Evolutionary conservation across 2,329 filamentous ascomycete genomes (phyloP).

Genomic region (Parascedosporium putredinis): DNA sequence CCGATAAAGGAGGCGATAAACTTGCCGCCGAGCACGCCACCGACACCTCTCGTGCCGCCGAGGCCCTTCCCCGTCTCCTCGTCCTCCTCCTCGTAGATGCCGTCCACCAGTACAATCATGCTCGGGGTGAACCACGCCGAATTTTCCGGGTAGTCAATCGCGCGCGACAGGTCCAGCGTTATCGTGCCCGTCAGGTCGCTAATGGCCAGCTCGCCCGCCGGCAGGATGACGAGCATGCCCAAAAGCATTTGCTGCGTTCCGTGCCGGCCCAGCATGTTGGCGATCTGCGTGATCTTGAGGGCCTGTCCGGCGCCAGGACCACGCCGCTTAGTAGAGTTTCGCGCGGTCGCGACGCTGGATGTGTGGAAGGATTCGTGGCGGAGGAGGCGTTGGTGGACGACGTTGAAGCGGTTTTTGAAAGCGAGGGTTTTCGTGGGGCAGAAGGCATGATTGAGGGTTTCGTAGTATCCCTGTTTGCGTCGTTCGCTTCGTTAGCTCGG

Average conservation of each 20-base stretch:
- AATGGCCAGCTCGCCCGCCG: conserved; percentile 71
- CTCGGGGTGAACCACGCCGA: conserved; percentile 89
- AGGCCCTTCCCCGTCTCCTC: conserved; percentile 57
- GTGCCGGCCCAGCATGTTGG: conserved; percentile 64
- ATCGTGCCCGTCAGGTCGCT: conserved; percentile 86
- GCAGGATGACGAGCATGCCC: conserved; percentile 69
- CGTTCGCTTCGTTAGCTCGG: conserved; percentile 8
- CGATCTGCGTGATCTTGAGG: conserved; percentile 82
- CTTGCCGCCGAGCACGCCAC: conserved; percentile 81
- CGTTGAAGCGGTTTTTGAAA: conserved; percentile 83
- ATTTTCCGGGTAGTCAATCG: conserved; percentile 71
- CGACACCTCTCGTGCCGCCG: conserved; percentile 70
- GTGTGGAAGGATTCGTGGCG: conserved; percentile 90
- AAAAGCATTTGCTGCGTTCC: conserved; percentile 79
- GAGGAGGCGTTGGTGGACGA: conserved; percentile 84
- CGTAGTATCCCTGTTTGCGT: conserved; percentile 38
- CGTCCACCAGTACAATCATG: conserved; percentile 92
- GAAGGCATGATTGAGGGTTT: conserved; percentile 64
- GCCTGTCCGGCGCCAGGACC: conserved; percentile 39
- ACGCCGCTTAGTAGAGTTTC: conserved; percentile 14
- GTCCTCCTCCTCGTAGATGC: conserved; percentile 92
- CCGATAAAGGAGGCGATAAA: conserved; percentile 88
- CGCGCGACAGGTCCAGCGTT: conserved; percentile 68
- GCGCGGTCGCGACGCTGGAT: conserved; percentile 58
- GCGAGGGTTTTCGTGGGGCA: conserved; percentile 68